Percentiles rank a stretch among this genome's conserved stretches.
Conservation (phyloP, 805 yeast genomes). For the Nakazawaea sp. region DNA sequence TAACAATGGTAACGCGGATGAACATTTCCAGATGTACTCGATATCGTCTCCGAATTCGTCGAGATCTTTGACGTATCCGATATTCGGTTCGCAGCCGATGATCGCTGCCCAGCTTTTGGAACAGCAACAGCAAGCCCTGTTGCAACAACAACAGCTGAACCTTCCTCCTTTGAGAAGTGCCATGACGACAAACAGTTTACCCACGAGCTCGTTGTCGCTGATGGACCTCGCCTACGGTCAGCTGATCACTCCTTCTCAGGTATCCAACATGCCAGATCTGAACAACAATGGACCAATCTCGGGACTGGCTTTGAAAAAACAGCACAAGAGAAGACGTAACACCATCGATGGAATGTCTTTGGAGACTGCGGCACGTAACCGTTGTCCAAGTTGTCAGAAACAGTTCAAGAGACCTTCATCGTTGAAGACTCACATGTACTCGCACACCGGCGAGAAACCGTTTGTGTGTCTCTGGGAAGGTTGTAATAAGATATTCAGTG, state of each 20-base stretch:
- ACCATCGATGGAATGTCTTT: conserved; percentile 31
- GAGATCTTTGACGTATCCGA: conserved; percentile 8
- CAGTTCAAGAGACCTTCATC: conserved; percentile 81
- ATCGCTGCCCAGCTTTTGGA: conserved; percentile 1
- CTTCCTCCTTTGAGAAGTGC: conserved; percentile 7
- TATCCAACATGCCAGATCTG: neutral
- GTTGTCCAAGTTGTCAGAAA: conserved; percentile 58
- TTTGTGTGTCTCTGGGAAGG: conserved; percentile 53
- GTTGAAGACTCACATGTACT: conserved; percentile 68
- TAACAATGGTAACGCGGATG: conserved; percentile 4
- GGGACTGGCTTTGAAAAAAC: neutral
- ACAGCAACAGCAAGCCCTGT: conserved; percentile 1
- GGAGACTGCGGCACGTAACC: conserved; percentile 37
- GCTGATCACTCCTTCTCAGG: neutral
- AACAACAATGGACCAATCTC: neutral
- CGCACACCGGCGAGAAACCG: conserved; percentile 81
- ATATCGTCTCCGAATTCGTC: conserved; percentile 7
- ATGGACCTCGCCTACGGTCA: neutral
- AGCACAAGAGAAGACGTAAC: conserved; percentile 15
- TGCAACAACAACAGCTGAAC: neutral
- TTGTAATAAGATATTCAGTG: conserved; percentile 67
- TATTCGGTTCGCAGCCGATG: conserved; percentile 1
- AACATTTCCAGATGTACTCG: conserved; percentile 22
- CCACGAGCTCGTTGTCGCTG: neutral
- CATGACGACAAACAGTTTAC: neutral